These are phyloP conservation scores for Chenopodium suecicum DNA, from an alignment of 148 eudicot genomes.

Conservation along the genomic window DNA sequence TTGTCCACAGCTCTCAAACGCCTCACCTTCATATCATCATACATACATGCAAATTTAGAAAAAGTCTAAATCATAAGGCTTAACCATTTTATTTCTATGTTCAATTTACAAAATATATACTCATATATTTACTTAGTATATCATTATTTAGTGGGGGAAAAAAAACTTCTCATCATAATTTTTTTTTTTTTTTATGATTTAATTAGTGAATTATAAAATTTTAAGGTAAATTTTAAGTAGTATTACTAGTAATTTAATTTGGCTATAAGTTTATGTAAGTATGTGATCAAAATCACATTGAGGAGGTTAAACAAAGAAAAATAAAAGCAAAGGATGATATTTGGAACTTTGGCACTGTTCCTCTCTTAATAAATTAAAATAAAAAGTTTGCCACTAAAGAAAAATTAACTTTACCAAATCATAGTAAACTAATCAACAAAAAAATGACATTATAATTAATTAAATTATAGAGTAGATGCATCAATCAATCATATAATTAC, in stretches of 20 bases:
- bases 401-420: background rate
- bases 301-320: background rate
- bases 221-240: too few relatives aligned
- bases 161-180: too few relatives aligned
- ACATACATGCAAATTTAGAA: background rate
- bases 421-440: background rate
- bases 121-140: too few relatives aligned
- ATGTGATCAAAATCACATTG: background rate
- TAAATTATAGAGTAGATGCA: background rate
- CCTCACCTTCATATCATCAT: background rate
- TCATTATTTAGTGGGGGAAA: too few relatives aligned
- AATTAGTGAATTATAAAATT: too few relatives aligned
- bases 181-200: too few relatives aligned
- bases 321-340: too few relatives aligned
- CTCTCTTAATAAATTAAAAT: background rate
- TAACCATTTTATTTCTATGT: too few relatives aligned
- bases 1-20: slow-evolving; percentile 21
- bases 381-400: background rate
- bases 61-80: too few relatives aligned
- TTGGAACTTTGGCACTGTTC: background rate
- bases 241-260: too few relatives aligned
- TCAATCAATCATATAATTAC: background rate
- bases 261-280: background rate
- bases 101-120: too few relatives aligned
- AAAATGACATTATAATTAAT: background rate